Conservation (phyloP, 257 asterid species). For the Solanum tarijense region DNA sequence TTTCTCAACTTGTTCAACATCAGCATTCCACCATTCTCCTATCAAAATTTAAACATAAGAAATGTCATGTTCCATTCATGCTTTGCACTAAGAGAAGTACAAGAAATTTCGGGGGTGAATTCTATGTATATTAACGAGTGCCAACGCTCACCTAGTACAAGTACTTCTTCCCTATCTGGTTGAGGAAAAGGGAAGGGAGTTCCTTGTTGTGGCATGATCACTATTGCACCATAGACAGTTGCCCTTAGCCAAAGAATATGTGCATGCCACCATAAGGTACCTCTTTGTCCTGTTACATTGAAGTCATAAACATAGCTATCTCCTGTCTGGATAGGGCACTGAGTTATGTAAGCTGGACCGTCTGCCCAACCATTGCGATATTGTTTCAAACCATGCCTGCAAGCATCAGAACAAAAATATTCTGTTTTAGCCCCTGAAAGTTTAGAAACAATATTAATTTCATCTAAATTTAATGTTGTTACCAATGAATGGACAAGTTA, state of each 20-base stretch:
- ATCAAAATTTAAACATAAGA: neutral
- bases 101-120: neutral
- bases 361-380: slow-evolving; percentile 44
- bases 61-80: neutral
- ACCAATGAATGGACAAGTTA: slow-evolving; percentile 72
- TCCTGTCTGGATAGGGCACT: slow-evolving; percentile 60
- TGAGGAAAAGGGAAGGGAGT: slow-evolving; percentile 54
- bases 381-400: slow-evolving; percentile 68
- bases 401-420: neutral
- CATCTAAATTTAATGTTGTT: neutral
- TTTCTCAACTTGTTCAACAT: slow-evolving; percentile 23
- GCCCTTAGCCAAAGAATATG: slow-evolving; percentile 66
- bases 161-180: slow-evolving; percentile 20
- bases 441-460: neutral
- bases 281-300: slow-evolving; percentile 39
- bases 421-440: neutral
- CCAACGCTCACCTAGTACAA: neutral
- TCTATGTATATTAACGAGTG: neutral
- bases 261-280: slow-evolving; percentile 44
- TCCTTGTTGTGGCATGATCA: slow-evolving; percentile 47
- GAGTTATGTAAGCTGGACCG: slow-evolving; percentile 54
- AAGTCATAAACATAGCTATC: slow-evolving; percentile 29
- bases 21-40: slow-evolving; percentile 40
- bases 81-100: neutral
- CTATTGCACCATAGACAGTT: slow-evolving; percentile 60